Base-by-base conservation (phyloP, 1,284 basidiomycete species). In the Amylostereum areolatum region DNA sequence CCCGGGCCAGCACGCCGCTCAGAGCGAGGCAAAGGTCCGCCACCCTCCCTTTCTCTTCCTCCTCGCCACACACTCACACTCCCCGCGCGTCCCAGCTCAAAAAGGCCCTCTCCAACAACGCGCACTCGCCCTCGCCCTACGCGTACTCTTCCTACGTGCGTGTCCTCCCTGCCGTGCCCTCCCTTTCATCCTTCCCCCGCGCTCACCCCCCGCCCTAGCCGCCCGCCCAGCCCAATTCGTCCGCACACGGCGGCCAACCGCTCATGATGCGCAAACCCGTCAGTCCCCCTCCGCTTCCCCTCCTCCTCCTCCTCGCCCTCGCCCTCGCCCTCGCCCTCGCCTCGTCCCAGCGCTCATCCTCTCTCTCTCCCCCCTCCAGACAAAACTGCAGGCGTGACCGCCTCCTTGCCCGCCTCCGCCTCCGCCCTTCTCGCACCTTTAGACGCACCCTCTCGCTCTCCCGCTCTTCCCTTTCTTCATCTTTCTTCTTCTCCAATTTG, bases 21-120 rank as follows among this genome's bases (percentile, higher is more conserved):
- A 85, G 64, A 85, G 83, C 57, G 80, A 87, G 65, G 85, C 83
- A 37, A 85, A 88, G 77, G 85, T 85, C 49, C 54, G 69, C 56
- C 45, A 7, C 32, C 37, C 39, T 9, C 35, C 34, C 7, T 30
- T 10, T 6, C 25, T 18, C 10, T 37, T 5, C 43, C 39, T 30
- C 8, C 31, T 10, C 37, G 28, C 35, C 36, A 30, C 24, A n/a
- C 7, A 18, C 12, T 33, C 32, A 29, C n/a, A 40, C 35, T 1
- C 30, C 18, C 47, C 5, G 34, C 27, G 41, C 27, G 28, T 32
- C 10, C 29, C 44, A 56, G 55, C 55, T 56, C 31, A 50, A 55
- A 51, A 56, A 56, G 25, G 55, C 55, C 32, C 36, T 56, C 24
- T 55, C 54, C 3, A 56, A 56, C 45, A 56, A 55, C 45, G 49